Percentiles rank a stretch among this genome's conserved stretches.
These are phyloP conservation scores for Candida koratica DNA, from an alignment of 805 yeast species.

Conservation along the genomic window DNA sequence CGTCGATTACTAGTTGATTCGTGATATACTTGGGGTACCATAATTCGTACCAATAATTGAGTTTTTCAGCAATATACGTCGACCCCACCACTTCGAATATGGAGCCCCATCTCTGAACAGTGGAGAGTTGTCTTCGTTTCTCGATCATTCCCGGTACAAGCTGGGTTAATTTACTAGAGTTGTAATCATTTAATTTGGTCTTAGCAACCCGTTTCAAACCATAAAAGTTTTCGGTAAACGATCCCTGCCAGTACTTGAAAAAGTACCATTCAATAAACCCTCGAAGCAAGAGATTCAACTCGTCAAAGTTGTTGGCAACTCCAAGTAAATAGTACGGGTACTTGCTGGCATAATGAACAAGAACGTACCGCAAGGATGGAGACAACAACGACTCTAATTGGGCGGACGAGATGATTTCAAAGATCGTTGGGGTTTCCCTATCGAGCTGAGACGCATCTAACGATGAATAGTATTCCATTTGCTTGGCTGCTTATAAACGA, in stretches of 20 bases:
- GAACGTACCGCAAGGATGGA: constrained; percentile 75
- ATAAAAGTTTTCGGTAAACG: constrained; percentile 88
- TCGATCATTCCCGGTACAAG: constrained; percentile 44
- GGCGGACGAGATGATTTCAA: constrained; percentile 78
- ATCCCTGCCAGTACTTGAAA: constrained; percentile 69
- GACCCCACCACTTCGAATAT: constrained; percentile 58
- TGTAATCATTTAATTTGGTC: constrained; percentile 31
- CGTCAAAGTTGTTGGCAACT: constrained; percentile 71
- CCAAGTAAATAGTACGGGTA: constrained; percentile 67
- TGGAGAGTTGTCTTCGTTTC: constrained; percentile 48
- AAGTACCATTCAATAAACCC: constrained; percentile 69
- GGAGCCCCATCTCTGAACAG: constrained; percentile 50
- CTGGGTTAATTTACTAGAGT: constrained; percentile 32
- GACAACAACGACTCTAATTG: constrained; percentile 75
- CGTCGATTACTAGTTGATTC: constrained; percentile 32
- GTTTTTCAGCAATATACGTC: constrained; percentile 67
- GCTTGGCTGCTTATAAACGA: too few relatives aligned
- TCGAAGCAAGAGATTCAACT: constrained; percentile 57
- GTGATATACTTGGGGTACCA: constrained; percentile 58
- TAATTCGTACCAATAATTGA: constrained; percentile 59
- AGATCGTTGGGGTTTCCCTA: constrained; percentile 76
- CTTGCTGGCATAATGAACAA: constrained; percentile 75
- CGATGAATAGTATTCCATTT: constrained; percentile 77
- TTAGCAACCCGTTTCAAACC: constrained; percentile 67
- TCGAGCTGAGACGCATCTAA: constrained; percentile 74